A percentile compares a stretch with the other conserved stretches of the same genome.
Conservation (phyloP, 345 rosid species). For the Abelmoschus esculentus region DNA sequence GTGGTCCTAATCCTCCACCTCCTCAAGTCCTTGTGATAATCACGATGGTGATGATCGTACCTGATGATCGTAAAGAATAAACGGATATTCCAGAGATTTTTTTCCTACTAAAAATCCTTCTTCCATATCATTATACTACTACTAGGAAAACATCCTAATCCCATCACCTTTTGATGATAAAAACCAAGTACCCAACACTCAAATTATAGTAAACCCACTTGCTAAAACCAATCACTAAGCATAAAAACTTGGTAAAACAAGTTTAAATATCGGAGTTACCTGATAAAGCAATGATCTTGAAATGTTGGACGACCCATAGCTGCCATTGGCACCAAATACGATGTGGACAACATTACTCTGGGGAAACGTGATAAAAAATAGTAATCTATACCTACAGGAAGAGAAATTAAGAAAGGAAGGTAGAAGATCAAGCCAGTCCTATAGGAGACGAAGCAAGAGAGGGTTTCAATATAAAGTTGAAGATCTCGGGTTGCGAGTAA, state of each 20-base stretch:
- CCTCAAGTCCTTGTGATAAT: constrained; percentile 38
- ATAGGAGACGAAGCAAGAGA: constrained; percentile 3
- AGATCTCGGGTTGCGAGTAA: constrained; percentile 31
- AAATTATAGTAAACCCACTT: neutral
- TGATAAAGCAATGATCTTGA: constrained; percentile 16
- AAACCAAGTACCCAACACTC: constrained; percentile 4
- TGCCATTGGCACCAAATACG: constrained; percentile 14
- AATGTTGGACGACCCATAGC: constrained; percentile 23
- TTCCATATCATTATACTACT: constrained; percentile 15
- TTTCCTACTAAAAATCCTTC: constrained; percentile 28
- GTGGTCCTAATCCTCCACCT: constrained; percentile 34
- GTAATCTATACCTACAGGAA: constrained; percentile 1
- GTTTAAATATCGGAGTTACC: constrained; percentile 19
- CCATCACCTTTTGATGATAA: neutral
- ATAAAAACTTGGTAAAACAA: neutral
- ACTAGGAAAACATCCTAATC: neutral
- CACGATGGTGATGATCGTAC: constrained; percentile 60
- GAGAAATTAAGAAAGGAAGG: neutral
- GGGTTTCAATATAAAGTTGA: constrained; percentile 16
- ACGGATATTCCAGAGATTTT: constrained; percentile 32
- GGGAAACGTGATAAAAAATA: neutral
- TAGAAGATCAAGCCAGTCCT: constrained; percentile 14
- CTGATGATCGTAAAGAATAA: constrained; percentile 72
- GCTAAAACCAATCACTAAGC: neutral
- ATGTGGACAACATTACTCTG: constrained; percentile 28